A percentile compares a stretch with the other conserved stretches of the same genome.
Conservation (phyloP, 495 filamentous ascomycete genomes). For the Neurospora sp. region DNA sequence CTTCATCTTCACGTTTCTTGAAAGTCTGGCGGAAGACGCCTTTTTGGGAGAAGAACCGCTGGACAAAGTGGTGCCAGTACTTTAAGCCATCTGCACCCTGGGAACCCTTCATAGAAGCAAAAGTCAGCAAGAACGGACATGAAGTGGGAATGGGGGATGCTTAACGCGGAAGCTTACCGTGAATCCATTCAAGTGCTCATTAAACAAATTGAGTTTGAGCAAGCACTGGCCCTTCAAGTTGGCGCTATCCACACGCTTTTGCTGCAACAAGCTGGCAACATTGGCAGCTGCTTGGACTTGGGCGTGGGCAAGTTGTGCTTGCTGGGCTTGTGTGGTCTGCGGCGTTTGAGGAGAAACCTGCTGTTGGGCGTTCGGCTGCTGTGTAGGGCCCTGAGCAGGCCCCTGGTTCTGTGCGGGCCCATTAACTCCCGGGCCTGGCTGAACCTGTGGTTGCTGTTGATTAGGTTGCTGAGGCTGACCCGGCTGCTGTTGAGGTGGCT, state of each 20-base stretch:
- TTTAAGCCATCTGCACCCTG: constrained; percentile 50
- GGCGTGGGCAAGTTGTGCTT: constrained; percentile 23
- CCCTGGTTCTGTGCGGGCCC: constrained; percentile 22
- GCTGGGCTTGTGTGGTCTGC: constrained; percentile 44
- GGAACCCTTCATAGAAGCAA: constrained; percentile 30
- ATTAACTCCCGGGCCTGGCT: constrained; percentile 17
- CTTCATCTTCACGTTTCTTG: constrained; percentile 30
- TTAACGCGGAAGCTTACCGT: constrained; percentile 34
- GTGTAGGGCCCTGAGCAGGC: constrained; percentile 20
- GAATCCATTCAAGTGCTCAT: constrained; percentile 60
- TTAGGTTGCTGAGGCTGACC: constrained; percentile 29
- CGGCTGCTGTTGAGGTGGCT: constrained; percentile 23
- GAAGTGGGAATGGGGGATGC: background rate
- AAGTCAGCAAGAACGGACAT: constrained; percentile 3
- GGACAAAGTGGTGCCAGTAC: constrained; percentile 69
- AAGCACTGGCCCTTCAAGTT: constrained; percentile 50
- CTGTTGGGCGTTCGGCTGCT: constrained; percentile 31
- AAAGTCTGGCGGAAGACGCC: constrained; percentile 60
- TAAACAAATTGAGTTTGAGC: constrained; percentile 57
- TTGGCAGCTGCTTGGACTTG: constrained; percentile 20
- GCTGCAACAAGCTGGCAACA: constrained; percentile 26
- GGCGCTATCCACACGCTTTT: constrained; percentile 37
- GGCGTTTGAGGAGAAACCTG: constrained; percentile 34
- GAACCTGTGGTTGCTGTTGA: constrained; percentile 41
- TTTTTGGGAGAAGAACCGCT: constrained; percentile 60